Evolutionary conservation across 108 stramenopile species (phyloP).

Genomic region (Nitzschia inconspicua): DNA sequence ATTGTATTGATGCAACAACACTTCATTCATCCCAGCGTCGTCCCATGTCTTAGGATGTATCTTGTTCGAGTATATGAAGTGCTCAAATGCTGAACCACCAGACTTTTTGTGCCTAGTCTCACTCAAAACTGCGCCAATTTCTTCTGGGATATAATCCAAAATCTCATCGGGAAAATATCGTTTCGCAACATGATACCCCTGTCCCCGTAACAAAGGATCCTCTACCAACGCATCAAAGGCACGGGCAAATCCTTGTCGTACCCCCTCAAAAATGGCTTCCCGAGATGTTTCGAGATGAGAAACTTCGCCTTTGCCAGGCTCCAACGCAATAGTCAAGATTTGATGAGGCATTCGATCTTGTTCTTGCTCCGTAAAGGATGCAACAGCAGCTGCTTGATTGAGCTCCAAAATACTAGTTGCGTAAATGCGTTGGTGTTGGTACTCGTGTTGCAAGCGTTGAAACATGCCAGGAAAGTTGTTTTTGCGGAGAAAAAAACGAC

Average conservation of each 20-base stretch:
- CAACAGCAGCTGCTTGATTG: conserved; percentile 51
- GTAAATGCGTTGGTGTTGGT: conserved; percentile 80
- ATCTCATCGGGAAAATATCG: conserved; percentile 83
- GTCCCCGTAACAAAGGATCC: conserved; percentile 71
- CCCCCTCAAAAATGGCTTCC: conserved; percentile 79
- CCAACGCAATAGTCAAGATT: conserved; percentile 74
- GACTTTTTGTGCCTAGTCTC: too few relatives aligned
- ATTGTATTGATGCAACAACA: too few relatives aligned
- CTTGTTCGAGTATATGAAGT: too few relatives aligned
- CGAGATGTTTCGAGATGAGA: conserved; percentile 74
- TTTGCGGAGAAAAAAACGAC: conserved; percentile 83
- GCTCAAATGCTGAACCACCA: too few relatives aligned
- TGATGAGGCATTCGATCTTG: conserved; percentile 14
- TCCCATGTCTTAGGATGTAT: too few relatives aligned
- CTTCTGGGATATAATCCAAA: conserved; percentile 70
- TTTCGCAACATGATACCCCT: conserved; percentile 56
- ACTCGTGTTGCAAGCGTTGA: conserved; percentile 44
- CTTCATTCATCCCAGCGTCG: too few relatives aligned
- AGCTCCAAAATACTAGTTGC: conserved; percentile 80
- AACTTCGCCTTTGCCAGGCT: conserved; percentile 81
- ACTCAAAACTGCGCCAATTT: too few relatives aligned
- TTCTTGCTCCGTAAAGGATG: not conserved
- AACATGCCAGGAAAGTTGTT: conserved; percentile 62
- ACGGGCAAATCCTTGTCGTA: conserved; percentile 87
- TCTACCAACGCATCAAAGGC: conserved; percentile 88